Evolutionary conservation across 106 monocot species (phyloP).

Genomic region (Ottelia alismoides): DNA sequence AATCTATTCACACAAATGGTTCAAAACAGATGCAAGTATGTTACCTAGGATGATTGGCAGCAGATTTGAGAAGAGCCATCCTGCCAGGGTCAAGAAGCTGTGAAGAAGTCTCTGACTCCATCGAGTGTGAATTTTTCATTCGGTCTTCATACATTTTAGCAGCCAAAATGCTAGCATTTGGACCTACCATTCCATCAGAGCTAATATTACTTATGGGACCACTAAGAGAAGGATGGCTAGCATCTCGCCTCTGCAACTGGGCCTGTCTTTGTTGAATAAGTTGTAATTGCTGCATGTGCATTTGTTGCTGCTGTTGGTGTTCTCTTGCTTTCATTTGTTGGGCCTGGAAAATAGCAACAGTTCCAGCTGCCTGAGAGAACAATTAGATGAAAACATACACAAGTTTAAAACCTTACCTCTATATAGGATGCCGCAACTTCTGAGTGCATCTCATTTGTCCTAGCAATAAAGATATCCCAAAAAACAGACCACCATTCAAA

Average conservation of each 20-base stretch:
- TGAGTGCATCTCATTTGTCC: conserved; percentile 7
- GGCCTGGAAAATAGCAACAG: conserved; percentile 10
- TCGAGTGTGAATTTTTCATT: conserved; percentile 45
- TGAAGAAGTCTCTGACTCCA: conserved; percentile 60
- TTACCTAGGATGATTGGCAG: conserved; percentile 61
- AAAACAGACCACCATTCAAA: conserved; percentile 99
- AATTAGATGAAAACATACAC: neutral
- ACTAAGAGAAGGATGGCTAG: conserved; percentile 46
- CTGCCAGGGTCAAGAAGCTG: conserved; percentile 78
- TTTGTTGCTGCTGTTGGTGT: conserved; percentile 59
- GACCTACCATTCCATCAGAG: conserved; percentile 64
- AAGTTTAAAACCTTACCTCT: neutral
- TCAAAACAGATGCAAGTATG: too few relatives aligned
- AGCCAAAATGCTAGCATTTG: conserved; percentile 60
- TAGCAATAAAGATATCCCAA: conserved; percentile 11
- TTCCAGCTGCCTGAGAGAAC: neutral
- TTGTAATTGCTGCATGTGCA: conserved; percentile 76
- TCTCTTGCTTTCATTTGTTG: conserved; percentile 81
- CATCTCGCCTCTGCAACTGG: conserved; percentile 58
- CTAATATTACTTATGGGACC: conserved; percentile 53
- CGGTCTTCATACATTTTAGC: conserved; percentile 86
- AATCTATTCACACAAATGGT: too few relatives aligned
- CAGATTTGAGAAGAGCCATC: conserved; percentile 77
- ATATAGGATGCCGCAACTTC: conserved; percentile 10
- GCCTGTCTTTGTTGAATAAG: conserved; percentile 70